Conservation (phyloP, 768 basidiomycete genomes). For the Stropharia rugosoannulata region DNA sequence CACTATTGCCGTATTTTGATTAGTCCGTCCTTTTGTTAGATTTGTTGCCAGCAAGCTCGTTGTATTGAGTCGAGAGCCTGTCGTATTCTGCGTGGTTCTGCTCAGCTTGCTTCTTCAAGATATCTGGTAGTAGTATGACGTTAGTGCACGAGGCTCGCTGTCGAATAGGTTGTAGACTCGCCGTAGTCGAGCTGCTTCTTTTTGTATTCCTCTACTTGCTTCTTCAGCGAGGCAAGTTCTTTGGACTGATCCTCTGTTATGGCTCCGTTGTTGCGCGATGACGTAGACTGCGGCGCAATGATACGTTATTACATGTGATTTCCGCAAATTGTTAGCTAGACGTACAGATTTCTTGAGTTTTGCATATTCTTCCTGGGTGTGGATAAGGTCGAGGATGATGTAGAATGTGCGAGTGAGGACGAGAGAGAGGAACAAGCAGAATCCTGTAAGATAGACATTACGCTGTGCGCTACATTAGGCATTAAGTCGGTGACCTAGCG, state of each 20-base stretch:
- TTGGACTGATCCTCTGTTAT: conserved; percentile 42
- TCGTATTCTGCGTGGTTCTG: conserved; percentile 83
- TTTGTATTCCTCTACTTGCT: conserved; percentile 56
- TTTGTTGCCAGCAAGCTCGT: conserved; percentile 58
- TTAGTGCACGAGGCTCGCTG: not conserved
- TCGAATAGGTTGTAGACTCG: conserved; percentile 26
- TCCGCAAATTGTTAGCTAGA: not conserved
- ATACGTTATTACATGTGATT: not conserved
- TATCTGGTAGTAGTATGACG: conserved; percentile 42
- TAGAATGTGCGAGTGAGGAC: conserved; percentile 92
- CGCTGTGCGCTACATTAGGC: conserved; percentile 64
- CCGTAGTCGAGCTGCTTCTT: conserved; percentile 67
- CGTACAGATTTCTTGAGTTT: conserved; percentile 68
- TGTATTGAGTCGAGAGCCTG: conserved; percentile 76
- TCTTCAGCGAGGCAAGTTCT: conserved; percentile 68
- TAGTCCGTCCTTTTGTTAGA: conserved; percentile 68
- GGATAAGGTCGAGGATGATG: conserved; percentile 88
- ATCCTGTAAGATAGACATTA: conserved; percentile 91
- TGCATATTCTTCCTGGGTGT: conserved; percentile 84
- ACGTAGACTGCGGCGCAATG: conserved; percentile 3
- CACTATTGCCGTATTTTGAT: not conserved
- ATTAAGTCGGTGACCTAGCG: conserved; percentile 2
- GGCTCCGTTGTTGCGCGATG: conserved; percentile 16
- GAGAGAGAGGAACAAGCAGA: conserved; percentile 93
- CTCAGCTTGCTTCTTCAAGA: conserved; percentile 77